Conservation (phyloP, 495 filamentous ascomycete species). For the Podospora conica region DNA sequence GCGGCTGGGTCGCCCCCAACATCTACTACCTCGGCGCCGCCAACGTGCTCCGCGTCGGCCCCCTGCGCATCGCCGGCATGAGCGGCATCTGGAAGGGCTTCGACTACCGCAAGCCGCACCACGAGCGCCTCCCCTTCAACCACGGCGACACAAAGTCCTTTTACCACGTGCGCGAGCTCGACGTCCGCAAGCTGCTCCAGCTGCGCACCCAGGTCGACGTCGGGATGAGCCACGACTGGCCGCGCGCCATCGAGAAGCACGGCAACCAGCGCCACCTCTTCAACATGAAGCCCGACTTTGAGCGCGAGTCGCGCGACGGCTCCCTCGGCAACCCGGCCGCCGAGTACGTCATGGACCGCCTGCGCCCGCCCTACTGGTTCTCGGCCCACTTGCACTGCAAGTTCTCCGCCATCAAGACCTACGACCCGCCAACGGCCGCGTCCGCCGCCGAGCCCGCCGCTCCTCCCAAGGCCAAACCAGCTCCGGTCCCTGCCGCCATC, state of each 20-base stretch:
- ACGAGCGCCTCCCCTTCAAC: constrained; percentile 82
- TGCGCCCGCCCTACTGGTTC: constrained; percentile 86
- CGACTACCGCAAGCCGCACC: constrained; percentile 73
- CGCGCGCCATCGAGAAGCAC: constrained; percentile 65
- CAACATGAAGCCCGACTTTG: constrained; percentile 62
- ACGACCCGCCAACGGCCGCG: constrained; percentile 38
- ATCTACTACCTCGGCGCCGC: constrained; percentile 96
- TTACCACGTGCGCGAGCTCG: constrained; percentile 87
- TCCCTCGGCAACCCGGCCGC: constrained; percentile 73
- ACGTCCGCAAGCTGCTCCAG: constrained; percentile 84
- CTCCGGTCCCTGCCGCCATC: not conserved
- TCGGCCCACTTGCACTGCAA: constrained; percentile 88
- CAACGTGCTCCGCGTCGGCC: constrained; percentile 75
- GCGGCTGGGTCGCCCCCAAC: constrained; percentile 92
- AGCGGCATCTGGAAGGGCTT: constrained; percentile 89
- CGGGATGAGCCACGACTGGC: constrained; percentile 95
- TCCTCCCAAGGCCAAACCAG: not conserved
- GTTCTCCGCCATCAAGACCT: constrained; percentile 65
- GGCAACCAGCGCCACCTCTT: constrained; percentile 63
- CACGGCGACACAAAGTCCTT: constrained; percentile 63
- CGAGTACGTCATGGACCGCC: constrained; percentile 65
- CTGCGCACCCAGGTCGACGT: constrained; percentile 77
- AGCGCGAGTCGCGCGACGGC: constrained; percentile 64
- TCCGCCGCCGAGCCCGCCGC: constrained; percentile 1
- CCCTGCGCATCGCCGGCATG: constrained; percentile 80